Evolutionary conservation across 305 asterid species (phyloP), one percentile per base, ranked within the genome.

Genomic region (Striga hermonthica): DNA sequence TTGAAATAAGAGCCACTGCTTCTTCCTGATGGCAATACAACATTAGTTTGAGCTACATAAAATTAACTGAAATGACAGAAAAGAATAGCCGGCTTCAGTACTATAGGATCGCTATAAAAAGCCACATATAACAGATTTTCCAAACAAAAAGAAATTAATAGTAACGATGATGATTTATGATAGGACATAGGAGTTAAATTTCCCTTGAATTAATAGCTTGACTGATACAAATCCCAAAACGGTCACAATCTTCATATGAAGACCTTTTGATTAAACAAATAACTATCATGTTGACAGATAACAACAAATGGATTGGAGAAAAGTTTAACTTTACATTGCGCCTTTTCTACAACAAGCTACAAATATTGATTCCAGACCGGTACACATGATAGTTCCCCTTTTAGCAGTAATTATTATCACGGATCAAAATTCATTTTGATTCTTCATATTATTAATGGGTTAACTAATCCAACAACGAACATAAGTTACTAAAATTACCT

Each of bases 1-100:
- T 82, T 66, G 96, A 88, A 77, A 90, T 80, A 65, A 94, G 95
- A 75, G 84, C 76, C 54, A 79, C 85, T 67, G 91, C 99, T 79
- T 90, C 97, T 65, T 94, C 99, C 98, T 94, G 79, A 45, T 54
- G 66, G 14, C 69, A 70, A 39, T 50, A 60, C 64, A 28, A 53
- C 22, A 75, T 34, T 52, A 41, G 63, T 47, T 44, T 59, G 50
- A 65, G 45, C 43, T 49, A 58, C 41, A 22, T 39, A 12, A 55
- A 6, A 65, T 57, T 15, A 40, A 31, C 57, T 57, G 59, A 53
- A 5, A 34, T 41, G 34, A 6, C 45, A 41, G 65, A 61, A 69
- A 73, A 50, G 41, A 34, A 49, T n/a, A 60, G n/a, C 47, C 39
- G 70, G 16, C 11, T 40, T 57, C 62, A 50, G 22, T 13, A 44